A percentile compares a stretch with the other conserved stretches of the same genome.
phyloP scores from a whole-genome alignment of 768 basidiomycete species.

The Xerocomellus chrysenteron region DNA sequence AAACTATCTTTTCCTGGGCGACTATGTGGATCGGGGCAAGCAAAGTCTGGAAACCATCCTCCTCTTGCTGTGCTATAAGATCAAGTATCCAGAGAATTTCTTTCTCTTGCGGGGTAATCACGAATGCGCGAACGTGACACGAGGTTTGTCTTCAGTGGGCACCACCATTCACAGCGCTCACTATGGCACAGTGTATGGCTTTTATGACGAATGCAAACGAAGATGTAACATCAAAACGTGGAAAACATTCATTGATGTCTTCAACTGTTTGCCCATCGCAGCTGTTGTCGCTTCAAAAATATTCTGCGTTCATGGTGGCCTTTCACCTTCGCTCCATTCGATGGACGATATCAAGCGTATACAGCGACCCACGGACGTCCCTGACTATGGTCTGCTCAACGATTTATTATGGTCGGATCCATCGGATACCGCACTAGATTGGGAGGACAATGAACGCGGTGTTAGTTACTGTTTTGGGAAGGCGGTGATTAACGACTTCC shows the following conservation, averaged over 20 bases:
- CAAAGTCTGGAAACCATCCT: conserved; percentile 98
- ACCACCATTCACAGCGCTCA: conserved; percentile 20
- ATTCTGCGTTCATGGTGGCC: conserved; percentile 97
- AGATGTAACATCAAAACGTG: conserved; percentile 99
- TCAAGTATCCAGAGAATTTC: conserved; percentile 99
- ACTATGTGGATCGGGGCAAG: conserved; percentile 98
- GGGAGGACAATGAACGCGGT: conserved; percentile 99
- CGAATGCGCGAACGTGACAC: conserved; percentile 98
- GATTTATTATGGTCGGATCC: conserved; percentile 99
- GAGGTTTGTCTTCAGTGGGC: conserved; percentile 59
- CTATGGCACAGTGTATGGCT: conserved; percentile 79
- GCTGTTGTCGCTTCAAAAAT: conserved; percentile 99
- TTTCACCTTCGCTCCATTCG: conserved; percentile 87
- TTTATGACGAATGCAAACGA: conserved; percentile 99
- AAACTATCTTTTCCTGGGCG: conserved; percentile 98
- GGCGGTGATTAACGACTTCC: conserved; percentile 93
- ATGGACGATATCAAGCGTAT: conserved; percentile 99
- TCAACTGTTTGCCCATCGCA: conserved; percentile 98
- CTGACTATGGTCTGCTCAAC: conserved; percentile 95
- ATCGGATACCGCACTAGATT: conserved; percentile 94
- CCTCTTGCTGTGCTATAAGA: conserved; percentile 96
- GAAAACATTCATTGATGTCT: conserved; percentile 99
- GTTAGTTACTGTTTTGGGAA: conserved; percentile 99
- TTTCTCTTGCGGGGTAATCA: conserved; percentile 97
- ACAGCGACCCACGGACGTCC: conserved; percentile 96